Evolutionary conservation across 306 rosid genomes (phyloP), one percentile per base, ranked within the genome.

Genomic region (Styphnolobium japonicum): DNA sequence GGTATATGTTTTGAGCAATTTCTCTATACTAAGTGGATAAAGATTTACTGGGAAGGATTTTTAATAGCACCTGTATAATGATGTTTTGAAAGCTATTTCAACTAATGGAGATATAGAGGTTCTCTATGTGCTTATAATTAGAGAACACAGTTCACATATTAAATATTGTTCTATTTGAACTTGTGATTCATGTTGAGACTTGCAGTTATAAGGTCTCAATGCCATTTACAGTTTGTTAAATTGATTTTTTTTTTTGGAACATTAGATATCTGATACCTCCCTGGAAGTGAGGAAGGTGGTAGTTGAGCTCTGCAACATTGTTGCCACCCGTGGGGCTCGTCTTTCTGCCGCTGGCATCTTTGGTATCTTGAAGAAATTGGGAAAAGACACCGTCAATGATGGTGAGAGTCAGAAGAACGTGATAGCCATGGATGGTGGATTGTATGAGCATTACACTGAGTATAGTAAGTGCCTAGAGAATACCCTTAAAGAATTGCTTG

Each of bases 371-470:
- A 90, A 89, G 84, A 94, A 92, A 79, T 61, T 92, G 81, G 98
- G 94, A 61, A 87, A 80, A 85, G 98, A 90, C 10, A 73, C 82
- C 4, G 0, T 52, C 4, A 75, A 55, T 62, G 86, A 81, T 2
- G 91, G 76, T 7, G 88, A 88, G 77, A 84, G 75, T 48, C 82
- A 81, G 39, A 89, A 69, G 81, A 85, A 83, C 14, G 97, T 89
- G 60, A 77, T 94, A 83, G 97, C 97, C 39, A 73, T 90, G 86
- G 98, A 94, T 76, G 98, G 98, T 23, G 98, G 98, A 79, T 80
- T 94, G 56, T 92, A 67, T 46, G 98, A 94, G 89, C 98, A 94
- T 82, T 94, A 94, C 82, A 29, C 55, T 1, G 92, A 86, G 75
- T 94, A 89, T 52, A 85, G 96, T n/a, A 89, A 86, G 68, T 86